Percentiles rank a stretch among this genome's conserved stretches.
Evolutionary conservation across 1,284 basidiomycete genomes (phyloP).

Genomic region (Marasmius sp.): DNA sequence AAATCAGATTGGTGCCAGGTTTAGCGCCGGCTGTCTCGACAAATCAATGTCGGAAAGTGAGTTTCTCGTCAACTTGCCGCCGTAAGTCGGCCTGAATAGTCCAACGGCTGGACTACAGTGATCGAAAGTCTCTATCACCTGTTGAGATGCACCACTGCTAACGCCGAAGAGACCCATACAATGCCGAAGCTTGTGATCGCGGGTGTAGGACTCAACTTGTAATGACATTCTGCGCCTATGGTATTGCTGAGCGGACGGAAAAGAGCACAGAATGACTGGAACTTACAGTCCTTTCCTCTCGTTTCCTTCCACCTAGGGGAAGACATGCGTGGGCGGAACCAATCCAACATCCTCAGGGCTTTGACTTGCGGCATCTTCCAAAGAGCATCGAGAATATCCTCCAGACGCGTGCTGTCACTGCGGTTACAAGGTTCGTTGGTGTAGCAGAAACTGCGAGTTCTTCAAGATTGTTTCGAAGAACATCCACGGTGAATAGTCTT

Average conservation of each 20-base stretch:
- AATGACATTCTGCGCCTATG: no score
- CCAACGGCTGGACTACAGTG: not conserved
- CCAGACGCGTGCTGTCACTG: not conserved
- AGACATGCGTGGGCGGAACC: not conserved
- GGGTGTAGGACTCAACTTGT: not conserved
- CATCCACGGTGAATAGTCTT: no score
- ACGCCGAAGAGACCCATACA: not conserved
- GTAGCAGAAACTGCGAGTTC: no score
- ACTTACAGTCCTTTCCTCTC: not conserved
- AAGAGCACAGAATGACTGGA: not conserved
- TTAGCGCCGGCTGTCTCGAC: no score
- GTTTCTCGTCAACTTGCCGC: no score
- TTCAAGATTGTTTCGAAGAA: no score
- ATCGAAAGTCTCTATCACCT: slow-evolving; percentile 2
- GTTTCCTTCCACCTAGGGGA: no score
- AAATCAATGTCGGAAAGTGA: no score
- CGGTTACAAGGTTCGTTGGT: no score
- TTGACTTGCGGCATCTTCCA: not conserved
- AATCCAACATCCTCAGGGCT: not conserved
- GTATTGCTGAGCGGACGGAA: no score
- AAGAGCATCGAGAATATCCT: not conserved
- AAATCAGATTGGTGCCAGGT: no score
- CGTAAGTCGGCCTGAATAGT: not conserved
- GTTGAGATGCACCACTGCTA: slow-evolving; percentile 1
- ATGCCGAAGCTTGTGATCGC: not conserved